Evolutionary conservation across 2,329 filamentous ascomycete species (phyloP).

Genomic region (Coniochaeta sp.): DNA sequence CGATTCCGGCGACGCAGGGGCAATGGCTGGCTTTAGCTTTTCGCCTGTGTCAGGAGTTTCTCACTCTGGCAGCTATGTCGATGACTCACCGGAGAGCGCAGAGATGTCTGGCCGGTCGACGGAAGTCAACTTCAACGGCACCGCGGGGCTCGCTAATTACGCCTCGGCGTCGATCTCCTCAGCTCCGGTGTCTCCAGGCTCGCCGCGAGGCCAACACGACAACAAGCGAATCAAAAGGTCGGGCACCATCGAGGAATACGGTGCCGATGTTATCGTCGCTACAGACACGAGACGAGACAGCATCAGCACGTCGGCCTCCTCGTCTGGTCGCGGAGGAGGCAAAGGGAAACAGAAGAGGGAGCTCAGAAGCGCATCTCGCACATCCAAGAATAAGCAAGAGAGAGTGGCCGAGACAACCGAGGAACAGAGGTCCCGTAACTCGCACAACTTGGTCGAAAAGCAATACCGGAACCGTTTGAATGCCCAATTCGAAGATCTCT

Average conservation of each 20-base stretch:
- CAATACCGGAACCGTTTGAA: slow-evolving; percentile 24
- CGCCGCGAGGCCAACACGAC: not conserved
- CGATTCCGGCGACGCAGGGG: not conserved
- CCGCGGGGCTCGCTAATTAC: not conserved
- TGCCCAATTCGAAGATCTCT: slow-evolving; percentile 21
- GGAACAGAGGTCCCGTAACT: slow-evolving; percentile 20
- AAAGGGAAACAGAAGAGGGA: slow-evolving; percentile 5
- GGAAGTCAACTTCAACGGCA: not conserved
- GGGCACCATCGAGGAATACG: not conserved
- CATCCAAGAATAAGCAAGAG: slow-evolving; percentile 19
- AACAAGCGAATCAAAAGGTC: not conserved
- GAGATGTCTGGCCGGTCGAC: not conserved
- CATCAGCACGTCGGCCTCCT: not conserved
- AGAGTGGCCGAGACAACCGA: slow-evolving; percentile 17
- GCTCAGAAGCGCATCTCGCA: slow-evolving; percentile 21
- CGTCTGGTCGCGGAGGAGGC: not conserved
- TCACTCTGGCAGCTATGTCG: not conserved
- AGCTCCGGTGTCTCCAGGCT: not conserved
- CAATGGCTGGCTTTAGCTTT: not conserved
- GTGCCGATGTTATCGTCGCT: no score
- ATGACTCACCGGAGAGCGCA: not conserved
- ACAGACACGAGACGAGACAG: not conserved
- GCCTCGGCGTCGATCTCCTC: not conserved
- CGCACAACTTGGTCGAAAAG: slow-evolving; percentile 25
- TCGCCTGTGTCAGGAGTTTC: not conserved